These are phyloP conservation scores for Termitomyces sp. DNA, from an alignment of 768 basidiomycete genomes.

Conservation along the genomic window DNA sequence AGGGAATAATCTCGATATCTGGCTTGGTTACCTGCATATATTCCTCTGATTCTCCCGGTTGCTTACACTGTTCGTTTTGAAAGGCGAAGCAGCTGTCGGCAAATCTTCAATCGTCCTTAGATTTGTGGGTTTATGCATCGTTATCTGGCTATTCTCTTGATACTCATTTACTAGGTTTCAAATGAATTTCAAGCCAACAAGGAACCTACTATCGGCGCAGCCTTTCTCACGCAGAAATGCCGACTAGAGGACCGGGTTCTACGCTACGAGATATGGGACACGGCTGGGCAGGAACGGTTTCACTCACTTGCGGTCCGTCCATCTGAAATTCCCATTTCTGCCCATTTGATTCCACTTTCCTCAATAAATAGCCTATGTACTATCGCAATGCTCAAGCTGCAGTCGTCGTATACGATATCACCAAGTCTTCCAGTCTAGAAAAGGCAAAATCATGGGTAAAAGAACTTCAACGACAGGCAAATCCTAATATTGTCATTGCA, in stretches of 20 bases:
- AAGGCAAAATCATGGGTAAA: constrained; percentile 99
- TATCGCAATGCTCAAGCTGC: constrained; percentile 98
- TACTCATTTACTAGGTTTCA: constrained; percentile 53
- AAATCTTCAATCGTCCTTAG: constrained; percentile 98
- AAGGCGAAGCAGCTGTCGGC: constrained; percentile 97
- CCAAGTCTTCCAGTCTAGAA: constrained; percentile 91
- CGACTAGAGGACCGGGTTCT: constrained; percentile 90
- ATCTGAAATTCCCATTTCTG: constrained; percentile 2
- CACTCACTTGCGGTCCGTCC: constrained; percentile 86
- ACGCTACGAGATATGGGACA: constrained; percentile 97
- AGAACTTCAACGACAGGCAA: constrained; percentile 97
- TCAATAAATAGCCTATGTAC: constrained; percentile 82
- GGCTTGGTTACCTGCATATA: not conserved
- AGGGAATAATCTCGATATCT: constrained; percentile 17
- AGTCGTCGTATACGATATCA: constrained; percentile 97
- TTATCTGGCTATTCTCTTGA: constrained; percentile 8
- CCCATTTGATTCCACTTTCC: constrained; percentile 10
- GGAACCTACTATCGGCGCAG: constrained; percentile 97
- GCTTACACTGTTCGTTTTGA: constrained; percentile 13
- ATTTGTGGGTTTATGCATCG: constrained; percentile 57
- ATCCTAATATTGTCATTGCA: constrained; percentile 98
- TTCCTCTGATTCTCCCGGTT: not conserved
- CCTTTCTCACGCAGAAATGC: constrained; percentile 93
- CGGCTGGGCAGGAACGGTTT: constrained; percentile 93
- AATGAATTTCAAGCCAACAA: constrained; percentile 99